These are phyloP conservation scores for Aspergillus indologenus DNA, from an alignment of 495 filamentous ascomycete species.

Conservation along the genomic window DNA sequence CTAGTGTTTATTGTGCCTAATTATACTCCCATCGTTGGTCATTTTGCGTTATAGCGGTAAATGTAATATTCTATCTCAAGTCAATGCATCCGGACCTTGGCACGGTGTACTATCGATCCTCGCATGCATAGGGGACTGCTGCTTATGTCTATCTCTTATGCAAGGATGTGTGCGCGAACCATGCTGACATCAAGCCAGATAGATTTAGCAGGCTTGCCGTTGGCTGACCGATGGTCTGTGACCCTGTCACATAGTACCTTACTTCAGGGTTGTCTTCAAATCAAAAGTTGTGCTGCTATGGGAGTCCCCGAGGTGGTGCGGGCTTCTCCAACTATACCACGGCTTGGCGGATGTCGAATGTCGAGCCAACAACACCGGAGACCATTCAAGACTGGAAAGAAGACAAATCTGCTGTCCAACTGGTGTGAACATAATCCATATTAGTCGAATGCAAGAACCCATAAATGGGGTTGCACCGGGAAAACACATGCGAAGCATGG, in stretches of 20 bases:
- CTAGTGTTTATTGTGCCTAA: constrained; percentile 3
- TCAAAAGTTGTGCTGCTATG: too few species aligned
- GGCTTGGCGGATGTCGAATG: too few species aligned
- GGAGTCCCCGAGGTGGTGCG: too few species aligned
- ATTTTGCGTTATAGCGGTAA: background rate
- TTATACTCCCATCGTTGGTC: constrained; percentile 11
- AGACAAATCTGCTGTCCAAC: too few species aligned
- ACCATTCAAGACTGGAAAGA: background rate
- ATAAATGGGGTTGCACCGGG: background rate
- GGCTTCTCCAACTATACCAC: too few species aligned
- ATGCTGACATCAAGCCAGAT: background rate
- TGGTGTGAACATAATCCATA: background rate
- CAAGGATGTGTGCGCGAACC: background rate
- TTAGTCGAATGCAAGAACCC: background rate
- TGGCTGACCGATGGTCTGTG: too few species aligned
- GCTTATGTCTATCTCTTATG: background rate
- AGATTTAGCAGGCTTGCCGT: background rate
- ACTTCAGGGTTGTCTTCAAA: too few species aligned
- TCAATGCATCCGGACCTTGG: background rate
- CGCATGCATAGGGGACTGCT: background rate
- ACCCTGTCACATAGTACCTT: too few species aligned
- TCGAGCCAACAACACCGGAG: too few species aligned
- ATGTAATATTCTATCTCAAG: background rate
- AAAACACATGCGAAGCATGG: background rate
- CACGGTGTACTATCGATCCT: background rate